These are phyloP conservation scores for Camelina neglecta DNA, from an alignment of 345 rosid species.

Conservation along the genomic window DNA sequence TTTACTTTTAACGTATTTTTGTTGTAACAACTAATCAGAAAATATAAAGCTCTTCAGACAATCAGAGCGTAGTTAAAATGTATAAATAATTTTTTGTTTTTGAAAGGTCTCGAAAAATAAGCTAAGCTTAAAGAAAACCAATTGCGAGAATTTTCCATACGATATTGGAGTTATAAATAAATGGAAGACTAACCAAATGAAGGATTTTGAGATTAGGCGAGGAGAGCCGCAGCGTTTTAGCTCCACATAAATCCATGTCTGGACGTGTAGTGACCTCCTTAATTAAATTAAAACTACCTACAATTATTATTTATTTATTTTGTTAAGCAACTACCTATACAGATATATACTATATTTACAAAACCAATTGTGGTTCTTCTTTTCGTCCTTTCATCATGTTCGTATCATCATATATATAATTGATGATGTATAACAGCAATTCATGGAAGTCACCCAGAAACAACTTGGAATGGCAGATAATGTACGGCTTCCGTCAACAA, in stretches of 20 bases:
- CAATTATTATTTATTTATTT: not conserved
- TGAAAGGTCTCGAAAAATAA: no score
- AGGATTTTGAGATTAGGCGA: conserved; percentile 30
- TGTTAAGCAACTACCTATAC: no score
- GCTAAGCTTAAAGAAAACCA: no score
- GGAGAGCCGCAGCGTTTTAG: conserved; percentile 16
- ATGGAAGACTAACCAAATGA: conserved; percentile 37
- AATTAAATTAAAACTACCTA: not conserved
- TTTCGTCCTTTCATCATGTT: not conserved
- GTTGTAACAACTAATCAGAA: not conserved
- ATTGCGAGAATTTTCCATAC: not conserved
- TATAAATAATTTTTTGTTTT: no score
- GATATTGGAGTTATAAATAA: not conserved
- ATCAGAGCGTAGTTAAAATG: no score
- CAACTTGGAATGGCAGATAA: not conserved
- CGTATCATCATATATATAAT: not conserved
- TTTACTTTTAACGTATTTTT: not conserved
- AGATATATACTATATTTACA: conserved; percentile 1
- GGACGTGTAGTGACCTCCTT: conserved; percentile 2
- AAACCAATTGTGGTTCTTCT: not conserved
- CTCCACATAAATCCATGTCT: conserved; percentile 37
- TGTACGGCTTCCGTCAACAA: not conserved
- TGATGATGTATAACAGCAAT: not conserved
- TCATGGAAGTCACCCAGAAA: conserved; percentile 8
- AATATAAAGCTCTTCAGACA: not conserved